Percentiles rank a stretch among this genome's conserved stretches.
These are phyloP conservation scores for Fonsecaea multimorphosa DNA, from an alignment of 2,329 filamentous ascomycete genomes.

Conservation along the genomic window DNA sequence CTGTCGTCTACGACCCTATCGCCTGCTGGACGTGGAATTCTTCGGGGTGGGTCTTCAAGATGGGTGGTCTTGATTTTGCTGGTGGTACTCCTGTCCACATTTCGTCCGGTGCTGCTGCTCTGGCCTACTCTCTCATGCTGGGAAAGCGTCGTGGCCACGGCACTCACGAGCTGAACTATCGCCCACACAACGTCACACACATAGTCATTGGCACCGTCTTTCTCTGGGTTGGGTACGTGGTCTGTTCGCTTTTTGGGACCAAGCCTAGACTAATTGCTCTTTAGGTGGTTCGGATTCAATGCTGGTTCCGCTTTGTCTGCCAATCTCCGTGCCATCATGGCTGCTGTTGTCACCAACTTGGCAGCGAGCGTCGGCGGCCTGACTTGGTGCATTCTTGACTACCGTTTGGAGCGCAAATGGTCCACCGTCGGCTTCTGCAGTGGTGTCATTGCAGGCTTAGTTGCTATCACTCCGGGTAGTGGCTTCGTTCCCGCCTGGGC, in stretches of 20 bases:
- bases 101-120: constrained; percentile 70
- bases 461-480: constrained; percentile 86
- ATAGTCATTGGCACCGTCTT: constrained; percentile 93
- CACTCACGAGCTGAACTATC: constrained; percentile 80
- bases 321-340: constrained; percentile 85
- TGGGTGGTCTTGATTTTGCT: constrained; percentile 86
- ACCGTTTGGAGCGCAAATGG: constrained; percentile 87
- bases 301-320: constrained; percentile 81
- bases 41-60: constrained; percentile 75
- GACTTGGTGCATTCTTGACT: constrained; percentile 88
- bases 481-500: constrained; percentile 79
- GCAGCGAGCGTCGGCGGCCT: constrained; percentile 83
- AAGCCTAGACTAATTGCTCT: constrained; percentile 54
- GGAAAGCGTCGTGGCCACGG: constrained; percentile 74
- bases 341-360: constrained; percentile 82
- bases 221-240: constrained; percentile 78
- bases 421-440: constrained; percentile 93
- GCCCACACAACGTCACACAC: constrained; percentile 90
- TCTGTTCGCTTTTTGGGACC: background rate
- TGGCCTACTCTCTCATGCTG: constrained; percentile 90
- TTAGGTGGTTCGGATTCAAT: constrained; percentile 89
- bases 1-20: constrained; percentile 87
- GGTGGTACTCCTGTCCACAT: constrained; percentile 85
- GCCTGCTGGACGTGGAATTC: constrained; percentile 96
- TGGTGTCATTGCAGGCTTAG: constrained; percentile 83